These are phyloP conservation scores for Avena insularis DNA, from an alignment of 176 grass and related monocot species.

Conservation along the genomic window DNA sequence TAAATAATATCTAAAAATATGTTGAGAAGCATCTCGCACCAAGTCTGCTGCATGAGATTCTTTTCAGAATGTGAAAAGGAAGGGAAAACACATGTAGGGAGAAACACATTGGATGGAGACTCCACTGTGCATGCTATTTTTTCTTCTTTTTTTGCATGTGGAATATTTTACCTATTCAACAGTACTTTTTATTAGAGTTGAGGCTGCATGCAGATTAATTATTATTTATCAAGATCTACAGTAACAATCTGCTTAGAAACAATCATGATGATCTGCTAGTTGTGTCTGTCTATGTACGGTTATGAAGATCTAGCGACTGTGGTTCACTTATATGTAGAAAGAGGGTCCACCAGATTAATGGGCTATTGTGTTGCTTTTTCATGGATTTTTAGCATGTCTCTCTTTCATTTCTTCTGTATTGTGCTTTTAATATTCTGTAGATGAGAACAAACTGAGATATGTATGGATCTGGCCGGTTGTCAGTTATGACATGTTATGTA, in stretches of 20 bases:
- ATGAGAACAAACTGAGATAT: background rate
- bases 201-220: slow-evolving; percentile 5
- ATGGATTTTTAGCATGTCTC: background rate
- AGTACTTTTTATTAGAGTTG: background rate
- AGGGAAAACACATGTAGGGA: background rate
- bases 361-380: background rate
- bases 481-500: background rate
- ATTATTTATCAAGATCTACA: background rate
- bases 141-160: background rate
- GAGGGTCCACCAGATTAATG: background rate
- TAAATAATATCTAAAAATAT: slow-evolving; percentile 1
- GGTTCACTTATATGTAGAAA: background rate
- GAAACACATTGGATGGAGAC: background rate
- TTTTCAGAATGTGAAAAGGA: background rate
- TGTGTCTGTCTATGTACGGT: slow-evolving; percentile 12
- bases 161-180: background rate
- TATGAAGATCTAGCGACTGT: background rate
- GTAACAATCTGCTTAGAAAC: background rate
- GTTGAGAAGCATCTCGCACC: background rate
- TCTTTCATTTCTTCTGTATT: background rate
- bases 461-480: background rate
- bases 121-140: background rate
- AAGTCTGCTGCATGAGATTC: slow-evolving; percentile 18
- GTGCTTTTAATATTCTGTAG: slow-evolving; percentile 1
- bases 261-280: background rate